Evolutionary conservation across 2,329 filamentous ascomycete genomes (phyloP).

Genomic region (Rutstroemia sp.): DNA sequence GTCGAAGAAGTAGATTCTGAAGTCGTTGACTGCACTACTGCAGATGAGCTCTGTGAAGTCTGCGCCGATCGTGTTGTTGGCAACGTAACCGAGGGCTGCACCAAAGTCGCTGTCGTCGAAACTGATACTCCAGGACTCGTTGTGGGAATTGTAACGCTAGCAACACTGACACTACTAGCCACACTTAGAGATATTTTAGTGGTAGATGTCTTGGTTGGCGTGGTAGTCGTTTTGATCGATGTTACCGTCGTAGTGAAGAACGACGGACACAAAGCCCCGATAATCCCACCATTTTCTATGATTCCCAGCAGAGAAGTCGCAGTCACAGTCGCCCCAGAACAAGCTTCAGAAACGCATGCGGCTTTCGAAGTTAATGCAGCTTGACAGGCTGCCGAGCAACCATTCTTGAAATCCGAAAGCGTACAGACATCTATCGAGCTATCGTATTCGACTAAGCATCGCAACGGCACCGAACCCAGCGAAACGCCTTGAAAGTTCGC

Average conservation of each 20-base stretch:
- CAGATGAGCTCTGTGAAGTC: background rate
- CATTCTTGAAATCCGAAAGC: slow-evolving; percentile 23
- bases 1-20: background rate
- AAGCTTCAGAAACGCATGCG: slow-evolving; percentile 16
- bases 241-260: slow-evolving; percentile 10
- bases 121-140: background rate
- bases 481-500: slow-evolving; percentile 27
- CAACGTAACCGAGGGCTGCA: no score
- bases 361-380: slow-evolving; percentile 16
- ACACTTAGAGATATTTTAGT: slow-evolving; percentile 6
- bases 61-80: no score
- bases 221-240: background rate
- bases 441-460: slow-evolving; percentile 24
- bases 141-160: slow-evolving; percentile 2
- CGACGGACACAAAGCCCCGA: slow-evolving; percentile 23
- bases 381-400: slow-evolving; percentile 24
- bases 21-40: background rate
- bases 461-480: slow-evolving; percentile 16
- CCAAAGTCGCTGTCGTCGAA: background rate
- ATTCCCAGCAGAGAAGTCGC: slow-evolving; percentile 26
- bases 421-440: slow-evolving; percentile 22
- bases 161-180: background rate
- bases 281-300: slow-evolving; percentile 24
- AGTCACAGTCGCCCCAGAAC: slow-evolving; percentile 16
- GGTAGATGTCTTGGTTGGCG: slow-evolving; percentile 2